phyloP scores from a whole-genome alignment of 2,329 filamentous ascomycete species.

The Xylariaceae sp. region DNA sequence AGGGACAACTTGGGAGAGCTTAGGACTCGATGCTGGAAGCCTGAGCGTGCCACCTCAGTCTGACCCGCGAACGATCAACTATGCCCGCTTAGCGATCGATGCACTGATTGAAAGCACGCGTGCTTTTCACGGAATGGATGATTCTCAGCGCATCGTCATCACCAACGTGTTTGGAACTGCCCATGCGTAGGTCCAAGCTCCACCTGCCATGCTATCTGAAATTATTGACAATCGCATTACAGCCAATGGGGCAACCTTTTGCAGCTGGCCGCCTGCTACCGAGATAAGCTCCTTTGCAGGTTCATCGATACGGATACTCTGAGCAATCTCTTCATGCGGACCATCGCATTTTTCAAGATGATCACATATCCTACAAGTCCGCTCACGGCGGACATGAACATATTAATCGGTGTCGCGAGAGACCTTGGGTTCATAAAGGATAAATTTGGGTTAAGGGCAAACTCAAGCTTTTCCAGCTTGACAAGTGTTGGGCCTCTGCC shows the following conservation, averaged over 20 bases:
- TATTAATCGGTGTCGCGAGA: constrained; percentile 53
- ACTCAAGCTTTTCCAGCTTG: constrained; percentile 40
- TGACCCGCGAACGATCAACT: constrained; percentile 43
- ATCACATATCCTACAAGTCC: constrained; percentile 71
- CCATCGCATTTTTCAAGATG: constrained; percentile 70
- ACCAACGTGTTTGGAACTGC: constrained; percentile 97
- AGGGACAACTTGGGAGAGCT: constrained; percentile 1
- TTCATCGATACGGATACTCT: constrained; percentile 56
- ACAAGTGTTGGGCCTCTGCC: constrained; percentile 23
- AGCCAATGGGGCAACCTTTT: constrained; percentile 97
- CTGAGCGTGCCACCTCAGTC: constrained; percentile 31
- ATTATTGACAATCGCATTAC: too few relatives aligned
- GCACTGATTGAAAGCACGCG: constrained; percentile 81
- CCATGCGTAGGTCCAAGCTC: constrained; percentile 74
- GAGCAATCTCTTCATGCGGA: constrained; percentile 61
- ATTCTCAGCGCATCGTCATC: constrained; percentile 66
- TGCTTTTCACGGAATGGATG: constrained; percentile 67
- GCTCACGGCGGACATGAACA: constrained; percentile 67
- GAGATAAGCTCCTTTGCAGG: constrained; percentile 55
- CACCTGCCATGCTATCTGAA: not conserved
- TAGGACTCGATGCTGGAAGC: constrained; percentile 10
- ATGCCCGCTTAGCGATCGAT: constrained; percentile 60
- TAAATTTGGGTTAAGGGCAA: constrained; percentile 24
- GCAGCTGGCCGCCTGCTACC: constrained; percentile 78
- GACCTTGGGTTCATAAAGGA: constrained; percentile 39